phyloP scores from a whole-genome alignment of 1,284 basidiomycete species.

The Rugosomyces carneus region DNA sequence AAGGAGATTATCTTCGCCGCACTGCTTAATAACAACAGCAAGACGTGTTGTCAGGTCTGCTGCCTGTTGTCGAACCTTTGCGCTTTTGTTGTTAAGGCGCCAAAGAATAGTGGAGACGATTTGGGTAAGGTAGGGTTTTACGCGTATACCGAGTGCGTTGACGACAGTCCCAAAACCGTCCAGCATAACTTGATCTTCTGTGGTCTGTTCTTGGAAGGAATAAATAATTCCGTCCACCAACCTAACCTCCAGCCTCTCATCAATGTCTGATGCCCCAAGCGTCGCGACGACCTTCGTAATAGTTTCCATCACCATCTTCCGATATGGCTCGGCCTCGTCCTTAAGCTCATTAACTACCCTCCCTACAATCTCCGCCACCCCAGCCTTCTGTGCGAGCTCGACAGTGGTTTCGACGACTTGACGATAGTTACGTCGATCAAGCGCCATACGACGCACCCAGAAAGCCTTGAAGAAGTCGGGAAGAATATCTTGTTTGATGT shows the following conservation, averaged over 20 bases:
- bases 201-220: conserved; percentile 98
- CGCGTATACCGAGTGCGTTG: conserved; percentile 93
- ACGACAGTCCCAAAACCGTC: conserved; percentile 98
- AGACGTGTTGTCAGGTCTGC: conserved; percentile 94
- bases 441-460: conserved; percentile 97
- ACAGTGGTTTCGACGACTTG: conserved; percentile 99
- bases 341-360: conserved; percentile 96
- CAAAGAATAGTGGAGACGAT: conserved; percentile 99
- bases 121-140: conserved; percentile 97
- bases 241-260: conserved; percentile 90
- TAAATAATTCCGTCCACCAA: conserved; percentile 99
- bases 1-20: conserved; percentile 92
- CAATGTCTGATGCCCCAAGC: conserved; percentile 93
- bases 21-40: conserved; percentile 97
- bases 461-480: conserved; percentile 99
- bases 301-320: conserved; percentile 99
- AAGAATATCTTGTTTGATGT: conserved; percentile 95
- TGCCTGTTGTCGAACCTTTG: conserved; percentile 98
- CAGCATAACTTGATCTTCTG: conserved; percentile 98
- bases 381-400: conserved; percentile 94
- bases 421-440: conserved; percentile 93
- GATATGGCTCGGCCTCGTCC: conserved; percentile 93
- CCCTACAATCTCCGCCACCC: conserved; percentile 93
- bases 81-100: conserved; percentile 99
- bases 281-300: conserved; percentile 95